A percentile compares a stretch with the other conserved stretches of the same genome.
phyloP scores from a whole-genome alignment of 2,329 filamentous ascomycete genomes.

The Chaetomium strumarium region DNA sequence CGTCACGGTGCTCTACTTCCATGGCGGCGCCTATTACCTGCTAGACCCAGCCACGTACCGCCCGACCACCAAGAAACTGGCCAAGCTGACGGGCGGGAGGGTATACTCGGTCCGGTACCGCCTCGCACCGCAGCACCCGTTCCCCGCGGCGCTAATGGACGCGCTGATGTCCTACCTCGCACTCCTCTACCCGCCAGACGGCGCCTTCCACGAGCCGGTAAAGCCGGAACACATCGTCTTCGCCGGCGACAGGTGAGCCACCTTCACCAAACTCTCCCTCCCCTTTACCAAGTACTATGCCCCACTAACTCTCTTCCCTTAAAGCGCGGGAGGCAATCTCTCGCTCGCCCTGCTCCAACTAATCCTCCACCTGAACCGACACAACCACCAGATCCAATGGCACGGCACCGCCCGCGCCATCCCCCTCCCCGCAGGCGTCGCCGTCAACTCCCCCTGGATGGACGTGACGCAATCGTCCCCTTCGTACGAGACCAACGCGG shows the following conservation, averaged over 20 bases:
- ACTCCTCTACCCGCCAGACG: slow-evolving; percentile 64
- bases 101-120: slow-evolving; percentile 70
- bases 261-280: neutral
- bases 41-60: slow-evolving; percentile 66
- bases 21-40: slow-evolving; percentile 70
- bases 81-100: slow-evolving; percentile 60
- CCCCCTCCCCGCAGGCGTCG: slow-evolving; percentile 61
- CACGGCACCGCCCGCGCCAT: slow-evolving; percentile 52
- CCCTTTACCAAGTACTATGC: neutral
- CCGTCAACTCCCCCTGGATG: slow-evolving; percentile 62
- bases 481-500: slow-evolving; percentile 44
- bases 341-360: slow-evolving; percentile 61
- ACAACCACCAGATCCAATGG: slow-evolving; percentile 45
- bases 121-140: slow-evolving; percentile 67
- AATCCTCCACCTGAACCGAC: slow-evolving; percentile 54
- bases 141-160: slow-evolving; percentile 69
- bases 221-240: slow-evolving; percentile 62
- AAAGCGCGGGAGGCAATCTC: slow-evolving; percentile 67
- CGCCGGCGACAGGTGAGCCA: slow-evolving; percentile 57
- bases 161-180: slow-evolving; percentile 66
- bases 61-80: slow-evolving; percentile 51
- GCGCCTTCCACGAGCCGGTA: slow-evolving; percentile 60
- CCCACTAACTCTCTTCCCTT: neutral
- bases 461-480: slow-evolving; percentile 62
- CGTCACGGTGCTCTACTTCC: slow-evolving; percentile 65